A percentile compares a stretch with the other conserved stretches of the same genome.
These are phyloP conservation scores for Ophiostoma piceae DNA, from an alignment of 2,329 filamentous ascomycete species.

Conservation along the genomic window DNA sequence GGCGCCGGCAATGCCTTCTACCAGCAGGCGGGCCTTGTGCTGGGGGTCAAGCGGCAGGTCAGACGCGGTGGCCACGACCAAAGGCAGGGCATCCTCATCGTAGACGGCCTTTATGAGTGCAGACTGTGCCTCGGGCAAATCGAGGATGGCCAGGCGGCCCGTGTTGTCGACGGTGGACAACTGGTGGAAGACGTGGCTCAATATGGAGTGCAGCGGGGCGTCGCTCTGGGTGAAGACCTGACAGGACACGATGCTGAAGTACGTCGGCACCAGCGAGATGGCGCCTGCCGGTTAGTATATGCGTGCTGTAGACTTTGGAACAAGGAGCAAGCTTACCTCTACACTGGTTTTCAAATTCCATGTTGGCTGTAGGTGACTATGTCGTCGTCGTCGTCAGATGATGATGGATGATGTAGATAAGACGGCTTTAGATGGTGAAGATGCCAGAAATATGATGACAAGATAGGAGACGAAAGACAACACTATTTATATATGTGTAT, in stretches of 20 bases:
- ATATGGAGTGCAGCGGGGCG: slow-evolving; percentile 30
- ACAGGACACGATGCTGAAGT: slow-evolving; percentile 31
- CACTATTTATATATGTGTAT: background rate
- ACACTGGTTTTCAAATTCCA: slow-evolving; percentile 4
- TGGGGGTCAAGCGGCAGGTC: slow-evolving; percentile 33
- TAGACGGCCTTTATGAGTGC: slow-evolving; percentile 34
- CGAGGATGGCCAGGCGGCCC: slow-evolving; percentile 26
- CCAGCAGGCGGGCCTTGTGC: slow-evolving; percentile 35
- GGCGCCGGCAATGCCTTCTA: slow-evolving; percentile 36
- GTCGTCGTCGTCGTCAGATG: background rate
- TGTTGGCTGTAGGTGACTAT: background rate
- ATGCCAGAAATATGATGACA: background rate
- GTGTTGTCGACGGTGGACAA: slow-evolving; percentile 27
- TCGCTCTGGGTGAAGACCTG: slow-evolving; percentile 32
- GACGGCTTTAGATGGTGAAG: background rate
- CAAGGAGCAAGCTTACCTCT: background rate
- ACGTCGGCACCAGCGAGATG: slow-evolving; percentile 31
- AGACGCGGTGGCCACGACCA: slow-evolving; percentile 32
- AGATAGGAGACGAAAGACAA: background rate
- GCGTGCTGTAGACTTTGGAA: background rate
- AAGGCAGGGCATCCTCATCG: slow-evolving; percentile 33
- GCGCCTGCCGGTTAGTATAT: slow-evolving; percentile 27
- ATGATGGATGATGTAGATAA: background rate
- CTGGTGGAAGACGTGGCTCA: slow-evolving; percentile 29
- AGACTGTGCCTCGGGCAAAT: slow-evolving; percentile 27